Conservation (phyloP, 176 grass and related monocot genomes). For the Raddia distichophylla region DNA sequence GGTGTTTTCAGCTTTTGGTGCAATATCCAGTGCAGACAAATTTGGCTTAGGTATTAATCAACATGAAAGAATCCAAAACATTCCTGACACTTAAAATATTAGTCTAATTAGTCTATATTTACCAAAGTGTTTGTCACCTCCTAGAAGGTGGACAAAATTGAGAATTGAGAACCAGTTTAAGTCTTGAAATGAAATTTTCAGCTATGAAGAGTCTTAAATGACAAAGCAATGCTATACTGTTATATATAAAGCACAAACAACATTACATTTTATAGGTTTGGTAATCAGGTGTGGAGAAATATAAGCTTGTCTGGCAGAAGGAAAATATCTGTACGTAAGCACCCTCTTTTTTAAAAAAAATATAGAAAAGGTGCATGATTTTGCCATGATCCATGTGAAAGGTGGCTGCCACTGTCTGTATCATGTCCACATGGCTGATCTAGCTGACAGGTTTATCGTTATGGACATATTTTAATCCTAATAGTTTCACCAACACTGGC, state of each 20-base stretch:
- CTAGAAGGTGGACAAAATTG: slow-evolving; percentile 24
- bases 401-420: slow-evolving; percentile 19
- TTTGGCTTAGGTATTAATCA: not conserved
- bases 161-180: not conserved
- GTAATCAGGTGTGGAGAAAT: slow-evolving; percentile 15
- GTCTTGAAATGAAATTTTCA: slow-evolving; percentile 19
- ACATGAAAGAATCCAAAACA: not conserved
- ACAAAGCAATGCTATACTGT: not conserved
- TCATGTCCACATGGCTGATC: slow-evolving; percentile 37
- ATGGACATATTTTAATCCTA: slow-evolving; percentile 11
- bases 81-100: not conserved
- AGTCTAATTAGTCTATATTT: slow-evolving; percentile 1
- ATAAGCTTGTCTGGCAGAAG: slow-evolving; percentile 1
- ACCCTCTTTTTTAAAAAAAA: not conserved
- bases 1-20: not conserved
- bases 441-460: slow-evolving; percentile 3
- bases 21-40: not conserved
- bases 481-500: slow-evolving; percentile 13
- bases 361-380: not conserved
- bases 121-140: not conserved
- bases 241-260: slow-evolving; percentile 1
- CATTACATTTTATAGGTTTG: slow-evolving; percentile 32
- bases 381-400: slow-evolving; percentile 19
- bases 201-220: slow-evolving; percentile 27
- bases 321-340: slow-evolving; percentile 24